Base-by-base conservation (phyloP, 345 rosid genomes). In the Raphanus raphanistrum region DNA sequence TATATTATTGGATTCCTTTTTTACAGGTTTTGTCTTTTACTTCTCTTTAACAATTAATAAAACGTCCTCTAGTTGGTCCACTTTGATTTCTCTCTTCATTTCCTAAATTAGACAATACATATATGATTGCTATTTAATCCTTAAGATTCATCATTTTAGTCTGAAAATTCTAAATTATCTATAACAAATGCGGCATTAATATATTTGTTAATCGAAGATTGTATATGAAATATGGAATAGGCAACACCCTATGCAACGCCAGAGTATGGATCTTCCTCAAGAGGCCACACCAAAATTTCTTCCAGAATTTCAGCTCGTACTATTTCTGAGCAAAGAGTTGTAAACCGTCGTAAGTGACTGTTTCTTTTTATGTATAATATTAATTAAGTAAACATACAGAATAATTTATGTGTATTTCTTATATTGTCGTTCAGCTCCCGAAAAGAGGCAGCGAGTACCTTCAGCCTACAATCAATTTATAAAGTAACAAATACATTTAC, bases 381-480 rank as follows among this genome's bases (percentile, higher is more conserved):
- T 43, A 21, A 29, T n/a, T 3, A 54, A 29, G 8, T 72, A 43
- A 68, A 68, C 33, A 63, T 58, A 13, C 43, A 15, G 8, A 21
- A 6, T n/a, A 13, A 63, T 15, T 25, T 6, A 25, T 45, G 70
- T 17, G 66, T 27, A 27, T 33, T 27, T 64, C 38, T 74, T 55
- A 25, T 63, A 65, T 68, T 79, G 63, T 16, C 57, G 77, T 82
- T 80, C 94, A 94, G 98, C 96, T 85, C 90, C 94, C 68, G 98
- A 90, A 92, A 94, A 94, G 90, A 84, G 97, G 87, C 98, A 89
- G 88, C 91, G 98, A 78, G 92, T 92, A 29, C 98, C 98, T 80
- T 94, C 98, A 76, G 98, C 98, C 3, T 94, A 94, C 80, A 94
- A 94, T 50, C 98, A 94, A 86, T 94, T 94, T 86, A 94, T 94